A percentile compares a stretch with the other conserved stretches of the same genome.
phyloP scores from a whole-genome alignment of 2,329 filamentous ascomycete genomes.

The Penicillium sp. region DNA sequence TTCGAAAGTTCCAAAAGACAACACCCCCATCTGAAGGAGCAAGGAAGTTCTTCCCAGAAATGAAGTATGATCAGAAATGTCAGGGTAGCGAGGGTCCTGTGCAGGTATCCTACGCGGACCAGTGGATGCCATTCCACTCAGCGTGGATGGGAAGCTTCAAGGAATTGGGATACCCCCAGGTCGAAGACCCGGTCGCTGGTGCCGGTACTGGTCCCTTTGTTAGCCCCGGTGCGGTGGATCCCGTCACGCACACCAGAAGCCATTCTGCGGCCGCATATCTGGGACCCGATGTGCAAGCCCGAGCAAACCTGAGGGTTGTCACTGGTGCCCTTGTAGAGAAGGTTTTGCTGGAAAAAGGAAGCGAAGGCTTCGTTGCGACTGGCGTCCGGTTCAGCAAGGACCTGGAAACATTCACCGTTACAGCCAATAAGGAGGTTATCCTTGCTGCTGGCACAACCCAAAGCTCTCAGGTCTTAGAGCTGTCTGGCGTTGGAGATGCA shows the following conservation, averaged over 20 bases:
- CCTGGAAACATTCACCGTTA: slow-evolving; percentile 16
- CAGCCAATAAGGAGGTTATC: slow-evolving; percentile 53
- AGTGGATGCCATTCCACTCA: slow-evolving; percentile 17
- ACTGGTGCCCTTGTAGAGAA: slow-evolving; percentile 49
- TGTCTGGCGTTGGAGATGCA: slow-evolving; percentile 60
- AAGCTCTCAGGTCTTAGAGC: slow-evolving; percentile 60
- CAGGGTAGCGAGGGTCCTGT: slow-evolving; percentile 10
- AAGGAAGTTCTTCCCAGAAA: slow-evolving; percentile 6
- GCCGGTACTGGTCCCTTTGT: slow-evolving; percentile 43
- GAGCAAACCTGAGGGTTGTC: slow-evolving; percentile 50
- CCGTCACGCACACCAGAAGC: slow-evolving; percentile 31
- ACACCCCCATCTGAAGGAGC: slow-evolving; percentile 30
- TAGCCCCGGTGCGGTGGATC: slow-evolving; percentile 36
- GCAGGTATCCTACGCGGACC: slow-evolving; percentile 12
- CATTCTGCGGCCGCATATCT: slow-evolving; percentile 48
- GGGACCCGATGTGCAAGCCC: slow-evolving; percentile 32
- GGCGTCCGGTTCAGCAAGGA: slow-evolving; percentile 21
- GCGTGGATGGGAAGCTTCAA: slow-evolving; percentile 19
- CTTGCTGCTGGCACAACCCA: slow-evolving; percentile 60
- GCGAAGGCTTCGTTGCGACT: slow-evolving; percentile 15
- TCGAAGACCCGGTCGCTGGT: slow-evolving; percentile 37
- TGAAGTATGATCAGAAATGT: slow-evolving; percentile 18
- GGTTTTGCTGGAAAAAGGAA: slow-evolving; percentile 42
- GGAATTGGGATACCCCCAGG: slow-evolving; percentile 21
- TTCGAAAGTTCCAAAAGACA: slow-evolving; percentile 44